A percentile compares a stretch with the other conserved stretches of the same genome.
These are phyloP conservation scores for Dothidotthia symphoricarpi DNA, from an alignment of 2,329 filamentous ascomycete species.

Conservation along the genomic window DNA sequence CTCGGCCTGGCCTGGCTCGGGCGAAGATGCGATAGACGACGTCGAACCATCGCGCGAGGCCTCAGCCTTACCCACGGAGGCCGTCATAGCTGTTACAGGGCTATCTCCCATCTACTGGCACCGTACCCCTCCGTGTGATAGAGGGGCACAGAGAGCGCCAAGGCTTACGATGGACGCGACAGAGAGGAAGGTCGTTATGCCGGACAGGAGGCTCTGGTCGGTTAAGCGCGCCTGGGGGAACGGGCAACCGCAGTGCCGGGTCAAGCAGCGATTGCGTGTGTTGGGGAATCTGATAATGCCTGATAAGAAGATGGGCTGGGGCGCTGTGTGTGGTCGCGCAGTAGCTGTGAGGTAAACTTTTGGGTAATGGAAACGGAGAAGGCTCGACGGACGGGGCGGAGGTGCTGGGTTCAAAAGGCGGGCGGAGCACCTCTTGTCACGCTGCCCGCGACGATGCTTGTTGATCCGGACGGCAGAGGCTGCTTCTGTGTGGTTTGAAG, in stretches of 20 bases:
- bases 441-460: constrained; percentile 14
- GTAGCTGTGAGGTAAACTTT: constrained; percentile 50
- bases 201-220: constrained; percentile 31
- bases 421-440: constrained; percentile 25
- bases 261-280: constrained; percentile 34
- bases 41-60: constrained; percentile 47
- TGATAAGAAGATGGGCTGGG: constrained; percentile 41
- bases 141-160: constrained; percentile 39
- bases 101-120: constrained; percentile 53
- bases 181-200: constrained; percentile 15
- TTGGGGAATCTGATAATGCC: constrained; percentile 44
- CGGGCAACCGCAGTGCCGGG: constrained; percentile 38
- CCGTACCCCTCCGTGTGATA: constrained; percentile 44
- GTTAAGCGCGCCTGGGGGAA: constrained; percentile 41
- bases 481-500: constrained; percentile 21
- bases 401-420: constrained; percentile 37
- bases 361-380: constrained; percentile 48
- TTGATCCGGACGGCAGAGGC: no score
- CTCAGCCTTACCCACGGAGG: constrained; percentile 48
- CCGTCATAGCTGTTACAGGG: constrained; percentile 46
- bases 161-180: constrained; percentile 37
- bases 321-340: constrained; percentile 40
- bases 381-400: constrained; percentile 34
- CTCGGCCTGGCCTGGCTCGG: constrained; percentile 45
- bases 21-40: constrained; percentile 50